These are phyloP conservation scores for Myriosclerotinia scirpicola DNA, from an alignment of 2,329 filamentous ascomycete genomes.

Conservation along the genomic window DNA sequence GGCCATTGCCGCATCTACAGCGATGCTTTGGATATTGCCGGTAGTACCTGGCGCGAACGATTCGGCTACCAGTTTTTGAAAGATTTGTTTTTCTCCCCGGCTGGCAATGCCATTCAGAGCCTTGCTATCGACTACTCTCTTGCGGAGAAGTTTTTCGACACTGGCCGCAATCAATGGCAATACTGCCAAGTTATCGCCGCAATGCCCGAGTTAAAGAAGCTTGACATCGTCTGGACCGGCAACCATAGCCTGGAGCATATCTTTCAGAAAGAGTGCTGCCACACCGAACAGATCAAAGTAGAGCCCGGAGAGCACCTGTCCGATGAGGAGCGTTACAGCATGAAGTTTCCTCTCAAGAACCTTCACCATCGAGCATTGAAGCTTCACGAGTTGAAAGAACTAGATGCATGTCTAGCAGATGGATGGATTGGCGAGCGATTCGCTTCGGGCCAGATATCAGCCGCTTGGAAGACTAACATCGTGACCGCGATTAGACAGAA, in stretches of 20 bases:
- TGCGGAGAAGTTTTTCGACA: slow-evolving; percentile 3
- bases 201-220: background rate
- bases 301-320: background rate
- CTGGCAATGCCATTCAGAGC: background rate
- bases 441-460: background rate
- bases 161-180: background rate
- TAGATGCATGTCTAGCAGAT: no score
- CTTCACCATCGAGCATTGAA: background rate
- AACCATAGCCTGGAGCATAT: background rate
- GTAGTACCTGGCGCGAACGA: background rate
- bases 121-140: background rate
- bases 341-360: background rate
- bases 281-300: background rate
- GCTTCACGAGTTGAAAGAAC: background rate
- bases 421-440: background rate
- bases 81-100: background rate
- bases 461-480: background rate
- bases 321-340: background rate
- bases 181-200: slow-evolving; percentile 11
- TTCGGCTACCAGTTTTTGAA: slow-evolving; percentile 13
- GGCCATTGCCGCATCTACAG: background rate
- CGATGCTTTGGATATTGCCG: background rate
- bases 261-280: background rate
- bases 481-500: background rate
- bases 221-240: slow-evolving; percentile 1